Evolutionary conservation across 1,139 yeast species (phyloP), one percentile per base, ranked within the genome.

Genomic region (Scheffersomyces segobiensis): DNA sequence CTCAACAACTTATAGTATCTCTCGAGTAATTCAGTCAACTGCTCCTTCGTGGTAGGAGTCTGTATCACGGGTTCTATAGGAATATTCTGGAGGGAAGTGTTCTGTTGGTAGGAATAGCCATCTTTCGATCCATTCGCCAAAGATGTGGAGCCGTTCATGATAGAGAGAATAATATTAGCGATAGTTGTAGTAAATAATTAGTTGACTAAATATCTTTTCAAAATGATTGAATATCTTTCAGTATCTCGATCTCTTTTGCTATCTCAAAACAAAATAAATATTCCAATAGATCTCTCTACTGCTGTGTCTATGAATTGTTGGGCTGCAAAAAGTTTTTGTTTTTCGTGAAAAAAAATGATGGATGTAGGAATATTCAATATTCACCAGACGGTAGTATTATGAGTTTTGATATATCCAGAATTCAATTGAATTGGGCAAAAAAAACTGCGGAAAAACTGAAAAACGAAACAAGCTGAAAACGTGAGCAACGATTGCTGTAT

Each of bases 1-100:
- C 65, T 68, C 58, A 67, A 62, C 53, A 76, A 65, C 50, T 63
- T 64, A 57, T 76, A 75, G 65, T 79, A 80, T 54, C 73, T 71
- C 51, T 69, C 69, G 50, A 79, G 66, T 24, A 79, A 63, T 42
- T 67, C 71, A 53, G 65, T 70, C 57, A 79, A 72, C 52, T 78
- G 74, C 47, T 70, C 71, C 58, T 68, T 74, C 3, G 77, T 62
- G 49, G 63, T 62, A 4, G 83, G 83, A 42, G 68, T 65, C 39
- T 62, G 58, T 19, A 61, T 48, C 50, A 48, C 53, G 10, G 55
- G 56, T 12, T 52, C 32, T 18, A 26, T 46, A 24, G 26, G n/a
- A n/a, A 10, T 48, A 48, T 48, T 48, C 50, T 48, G 50, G 17
- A 48, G 18, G n/a, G 26, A 21, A 8, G n/a, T 48, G 50, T 26